These are phyloP conservation scores for Beta corolliflora DNA, from an alignment of 179 eudicot species.

Conservation along the genomic window DNA sequence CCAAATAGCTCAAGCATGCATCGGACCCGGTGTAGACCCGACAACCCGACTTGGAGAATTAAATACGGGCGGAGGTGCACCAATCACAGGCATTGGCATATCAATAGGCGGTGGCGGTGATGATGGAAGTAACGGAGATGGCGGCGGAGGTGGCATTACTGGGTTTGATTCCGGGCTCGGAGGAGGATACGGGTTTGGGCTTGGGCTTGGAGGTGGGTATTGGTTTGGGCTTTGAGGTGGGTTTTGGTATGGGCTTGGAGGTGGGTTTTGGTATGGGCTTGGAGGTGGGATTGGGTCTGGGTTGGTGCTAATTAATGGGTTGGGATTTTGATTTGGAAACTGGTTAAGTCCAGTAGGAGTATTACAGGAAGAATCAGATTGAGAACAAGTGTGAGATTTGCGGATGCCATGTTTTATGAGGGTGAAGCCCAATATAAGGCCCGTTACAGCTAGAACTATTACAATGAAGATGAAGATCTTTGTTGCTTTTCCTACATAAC, in stretches of 20 bases:
- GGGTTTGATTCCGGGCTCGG: constrained; percentile 10
- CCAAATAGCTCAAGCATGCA: constrained; percentile 23
- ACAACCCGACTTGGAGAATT: constrained; percentile 45
- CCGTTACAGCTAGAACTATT: constrained; percentile 51
- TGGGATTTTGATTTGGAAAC: constrained; percentile 27
- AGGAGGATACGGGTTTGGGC: constrained; percentile 27
- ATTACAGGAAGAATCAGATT: constrained; percentile 29
- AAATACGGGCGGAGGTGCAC: constrained; percentile 31
- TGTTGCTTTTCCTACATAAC: constrained; percentile 94
- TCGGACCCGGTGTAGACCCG: constrained; percentile 58
- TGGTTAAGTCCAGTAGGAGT: constrained; percentile 2
- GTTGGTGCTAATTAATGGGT: constrained; percentile 17
- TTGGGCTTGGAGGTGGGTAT: constrained; percentile 26
- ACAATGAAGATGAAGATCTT: constrained; percentile 93
- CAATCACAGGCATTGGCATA: neutral
- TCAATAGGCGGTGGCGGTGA: neutral
- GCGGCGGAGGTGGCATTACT: constrained; percentile 38
- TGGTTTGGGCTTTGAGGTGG: neutral
- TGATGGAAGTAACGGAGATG: constrained; percentile 38
- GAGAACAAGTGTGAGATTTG: constrained; percentile 44
- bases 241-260: neutral
- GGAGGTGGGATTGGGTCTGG: constrained; percentile 19
- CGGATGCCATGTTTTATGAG: constrained; percentile 39
- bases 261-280: neutral
- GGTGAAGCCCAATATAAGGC: constrained; percentile 67